Base-by-base conservation (phyloP, 805 yeast genomes). In the Suhomyces faveliae region DNA sequence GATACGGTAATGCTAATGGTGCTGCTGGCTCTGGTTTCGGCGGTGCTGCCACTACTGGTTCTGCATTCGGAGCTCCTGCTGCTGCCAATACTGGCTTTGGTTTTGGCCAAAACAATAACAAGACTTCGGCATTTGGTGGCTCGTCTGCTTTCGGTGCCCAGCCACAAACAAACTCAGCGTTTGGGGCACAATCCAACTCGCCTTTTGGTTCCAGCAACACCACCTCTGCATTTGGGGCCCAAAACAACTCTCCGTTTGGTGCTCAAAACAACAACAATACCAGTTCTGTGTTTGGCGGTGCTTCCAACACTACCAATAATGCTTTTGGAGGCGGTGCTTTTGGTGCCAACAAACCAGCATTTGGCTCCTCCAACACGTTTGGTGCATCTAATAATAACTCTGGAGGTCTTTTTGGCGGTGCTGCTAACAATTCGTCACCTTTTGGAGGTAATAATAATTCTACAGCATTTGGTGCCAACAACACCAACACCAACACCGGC, bases 1-100 rank as follows among this genome's bases (percentile, higher is more conserved):
- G 81, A 51, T 81, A 54, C 52, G 91, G 88, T 12, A 80, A 71
- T 51, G 49, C 62, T 3, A 42, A 62, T 1, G 60, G 57, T 3
- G 67, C 73, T 53, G 49, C 45, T 5, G n/a, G n/a, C n/a, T 52
- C 59, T 38, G 66, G 64, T 12, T 60, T 60, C 40, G 65, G 67
- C 12, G 53, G 51, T 52, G 60, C 58, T 23, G 58, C 58, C 25
- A 44, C 58, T 35, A 60, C 63, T 15, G 56, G 56, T 12, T 41
- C 43, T 45, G 50, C 48, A 4, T 66, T 66, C 58, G 78, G 77
- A 21, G 47, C 13, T 2, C 15, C 45, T 22, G 42, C 45, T 10
- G 40, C 43, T 40, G 15, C 30, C 15, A 27, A n/a, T 2, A 25
- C 38, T n/a, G 44, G 38, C 20, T 40, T 42, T 30, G 27, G 20